Evolutionary conservation across 1,284 basidiomycete genomes (phyloP), one percentile per base, ranked within the genome.

Genomic region (Gymnopus androsaceus): DNA sequence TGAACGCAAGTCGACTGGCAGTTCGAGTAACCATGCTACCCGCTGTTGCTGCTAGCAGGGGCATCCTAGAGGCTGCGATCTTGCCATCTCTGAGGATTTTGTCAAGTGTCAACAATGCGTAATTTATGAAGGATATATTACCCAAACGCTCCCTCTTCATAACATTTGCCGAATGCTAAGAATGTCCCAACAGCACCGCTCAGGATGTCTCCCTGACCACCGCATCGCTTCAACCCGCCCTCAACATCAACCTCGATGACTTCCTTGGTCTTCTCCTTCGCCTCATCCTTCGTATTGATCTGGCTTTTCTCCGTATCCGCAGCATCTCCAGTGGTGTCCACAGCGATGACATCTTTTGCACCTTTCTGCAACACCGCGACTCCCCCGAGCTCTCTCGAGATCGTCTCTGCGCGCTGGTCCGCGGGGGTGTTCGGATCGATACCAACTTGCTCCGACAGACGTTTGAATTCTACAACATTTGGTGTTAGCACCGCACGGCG

Each of bases 351-450:
- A 67, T 94, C 94, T 12, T 74, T 76, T 0, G 77, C 72, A 4
- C 96, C 97, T 71, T 99, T 99, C 67, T 98, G 84, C n/a, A 98
- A 73, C 41, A 99, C 84, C 0, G 95, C 93, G 1, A 95, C 88
- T 7, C 95, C 94, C 3, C 92, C 91, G 1, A 99, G 77, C 1
- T 78, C 76, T 41, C 76, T 76, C 6, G 95, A 92, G 19, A 98
- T 75, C 23, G 82, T 72, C 33, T 73, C 77, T 2, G 82, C 92
- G 61, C 69, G 82, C 67, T 75, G 75, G 54, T 71, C 79, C 50
- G 63, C 70, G 38, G 70, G 83, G 11, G 71, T 77, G 27, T 74
- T 72, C 17, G 74, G 79, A 56, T 82, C 81, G 1, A 90, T 71
- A 7, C 85, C 92, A 50, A 91, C 74, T 57, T 82, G 81, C 55